phyloP scores from a whole-genome alignment of 768 basidiomycete genomes.

The Tremella fuciformis region DNA sequence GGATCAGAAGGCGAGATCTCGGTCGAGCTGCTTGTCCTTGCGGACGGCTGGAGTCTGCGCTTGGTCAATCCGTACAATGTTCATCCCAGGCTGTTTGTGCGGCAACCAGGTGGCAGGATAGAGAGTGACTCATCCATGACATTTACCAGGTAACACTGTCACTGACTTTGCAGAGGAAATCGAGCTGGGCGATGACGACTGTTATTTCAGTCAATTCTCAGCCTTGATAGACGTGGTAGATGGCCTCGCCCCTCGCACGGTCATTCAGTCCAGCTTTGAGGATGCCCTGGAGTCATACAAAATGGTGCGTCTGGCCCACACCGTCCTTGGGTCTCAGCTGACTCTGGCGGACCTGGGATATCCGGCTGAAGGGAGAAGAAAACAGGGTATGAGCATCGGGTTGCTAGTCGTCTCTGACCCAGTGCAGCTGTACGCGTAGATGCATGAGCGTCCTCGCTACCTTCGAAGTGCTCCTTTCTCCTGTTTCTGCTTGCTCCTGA shows the following conservation, averaged over 20 bases:
- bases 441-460: no score
- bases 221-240: constrained; percentile 29
- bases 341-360: no score
- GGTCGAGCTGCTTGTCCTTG: constrained; percentile 85
- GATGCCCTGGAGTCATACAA: constrained; percentile 31
- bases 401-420: no score
- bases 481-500: no score
- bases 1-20: constrained; percentile 66
- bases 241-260: constrained; percentile 16
- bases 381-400: no score
- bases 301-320: constrained; percentile 33
- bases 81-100: constrained; percentile 76
- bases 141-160: neutral
- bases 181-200: constrained; percentile 15
- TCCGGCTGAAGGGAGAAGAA: no score
- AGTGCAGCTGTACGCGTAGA: no score
- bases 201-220: constrained; percentile 22
- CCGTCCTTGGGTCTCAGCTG: no score
- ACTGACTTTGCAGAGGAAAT: neutral
- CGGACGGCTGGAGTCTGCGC: constrained; percentile 62
- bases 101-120: constrained; percentile 62
- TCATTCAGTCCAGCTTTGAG: constrained; percentile 23
- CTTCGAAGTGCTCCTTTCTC: no score
- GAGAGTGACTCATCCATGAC: constrained; percentile 13
- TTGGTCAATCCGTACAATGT: constrained; percentile 77